Evolutionary conservation across 306 rosid genomes (phyloP).

Genomic region (Glycine tomentella): DNA sequence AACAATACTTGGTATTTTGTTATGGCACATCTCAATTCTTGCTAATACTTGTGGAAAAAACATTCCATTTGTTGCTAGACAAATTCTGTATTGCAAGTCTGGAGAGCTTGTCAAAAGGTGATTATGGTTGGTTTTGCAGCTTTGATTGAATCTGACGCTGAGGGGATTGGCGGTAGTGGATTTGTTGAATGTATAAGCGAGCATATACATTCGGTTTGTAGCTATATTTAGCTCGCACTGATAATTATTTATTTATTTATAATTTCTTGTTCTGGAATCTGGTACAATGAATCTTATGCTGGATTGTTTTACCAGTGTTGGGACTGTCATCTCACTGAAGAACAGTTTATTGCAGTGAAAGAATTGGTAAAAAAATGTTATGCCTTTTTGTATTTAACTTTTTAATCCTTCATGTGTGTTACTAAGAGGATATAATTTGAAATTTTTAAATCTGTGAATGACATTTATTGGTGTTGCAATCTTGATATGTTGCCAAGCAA

Average conservation of each 20-base stretch:
- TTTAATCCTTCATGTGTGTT: constrained; percentile 28
- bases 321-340: constrained; percentile 94
- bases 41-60: constrained; percentile 9
- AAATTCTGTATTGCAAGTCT: constrained; percentile 40
- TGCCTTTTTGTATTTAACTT: constrained; percentile 27
- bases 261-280: constrained; percentile 23
- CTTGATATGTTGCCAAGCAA: constrained; percentile 40
- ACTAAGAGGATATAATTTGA: constrained; percentile 18
- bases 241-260: constrained; percentile 13
- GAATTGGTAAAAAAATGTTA: constrained; percentile 77
- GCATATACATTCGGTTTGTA: constrained; percentile 92
- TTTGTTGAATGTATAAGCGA: constrained; percentile 97
- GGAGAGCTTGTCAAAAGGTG: constrained; percentile 40
- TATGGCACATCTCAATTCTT: constrained; percentile 46
- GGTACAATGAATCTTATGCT: constrained; percentile 43
- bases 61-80: constrained; percentile 38
- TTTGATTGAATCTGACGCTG: constrained; percentile 98
- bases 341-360: constrained; percentile 97
- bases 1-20: constrained; percentile 85
- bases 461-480: constrained; percentile 27
- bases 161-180: constrained; percentile 99
- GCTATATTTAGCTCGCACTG: constrained; percentile 41
- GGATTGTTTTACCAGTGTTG: constrained; percentile 75
- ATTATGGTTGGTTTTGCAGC: constrained; percentile 71
- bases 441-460: constrained; percentile 33